Conservation (phyloP, 2,329 filamentous ascomycete genomes). For the Colletotrichum cuscutae region DNA sequence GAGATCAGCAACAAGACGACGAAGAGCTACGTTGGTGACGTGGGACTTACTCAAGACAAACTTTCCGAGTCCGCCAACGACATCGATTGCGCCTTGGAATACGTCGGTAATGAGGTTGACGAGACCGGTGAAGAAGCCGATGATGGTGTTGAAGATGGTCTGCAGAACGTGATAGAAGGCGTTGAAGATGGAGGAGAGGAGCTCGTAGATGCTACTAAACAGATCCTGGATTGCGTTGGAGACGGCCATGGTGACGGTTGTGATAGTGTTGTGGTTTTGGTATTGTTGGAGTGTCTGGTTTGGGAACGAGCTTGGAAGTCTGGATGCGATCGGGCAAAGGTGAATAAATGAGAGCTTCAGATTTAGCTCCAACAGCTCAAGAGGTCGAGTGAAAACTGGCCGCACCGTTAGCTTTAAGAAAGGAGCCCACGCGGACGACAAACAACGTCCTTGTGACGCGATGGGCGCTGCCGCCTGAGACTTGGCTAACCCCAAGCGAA, state of each 20-base stretch:
- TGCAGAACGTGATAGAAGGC: conserved; percentile 48
- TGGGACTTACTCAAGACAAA: conserved; percentile 49
- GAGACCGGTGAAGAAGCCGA: conserved; percentile 50
- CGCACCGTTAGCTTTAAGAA: conserved; percentile 2
- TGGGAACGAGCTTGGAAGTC: not conserved
- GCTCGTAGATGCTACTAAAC: conserved; percentile 54
- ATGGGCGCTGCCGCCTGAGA: conserved; percentile 3
- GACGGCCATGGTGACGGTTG: conserved; percentile 45
- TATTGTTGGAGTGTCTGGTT: not conserved
- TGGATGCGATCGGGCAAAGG: not conserved
- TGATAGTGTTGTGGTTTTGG: not conserved
- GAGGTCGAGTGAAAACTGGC: not conserved
- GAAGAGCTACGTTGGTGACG: not conserved
- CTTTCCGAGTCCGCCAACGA: conserved; percentile 51
- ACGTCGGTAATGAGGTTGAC: conserved; percentile 49
- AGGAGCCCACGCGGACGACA: conserved; percentile 7
- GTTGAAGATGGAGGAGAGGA: conserved; percentile 49
- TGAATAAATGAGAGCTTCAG: not conserved
- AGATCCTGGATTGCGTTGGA: conserved; percentile 49
- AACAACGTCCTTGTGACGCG: conserved; percentile 25
- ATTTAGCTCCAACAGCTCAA: not conserved
- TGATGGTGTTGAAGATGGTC: conserved; percentile 44
- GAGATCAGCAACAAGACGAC: not conserved
- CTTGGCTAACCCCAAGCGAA: conserved; percentile 5
- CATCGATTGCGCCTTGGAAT: conserved; percentile 47